These are phyloP conservation scores for Paracoccidioides lutzii DNA, from an alignment of 2,329 filamentous ascomycete genomes.

Conservation along the genomic window DNA sequence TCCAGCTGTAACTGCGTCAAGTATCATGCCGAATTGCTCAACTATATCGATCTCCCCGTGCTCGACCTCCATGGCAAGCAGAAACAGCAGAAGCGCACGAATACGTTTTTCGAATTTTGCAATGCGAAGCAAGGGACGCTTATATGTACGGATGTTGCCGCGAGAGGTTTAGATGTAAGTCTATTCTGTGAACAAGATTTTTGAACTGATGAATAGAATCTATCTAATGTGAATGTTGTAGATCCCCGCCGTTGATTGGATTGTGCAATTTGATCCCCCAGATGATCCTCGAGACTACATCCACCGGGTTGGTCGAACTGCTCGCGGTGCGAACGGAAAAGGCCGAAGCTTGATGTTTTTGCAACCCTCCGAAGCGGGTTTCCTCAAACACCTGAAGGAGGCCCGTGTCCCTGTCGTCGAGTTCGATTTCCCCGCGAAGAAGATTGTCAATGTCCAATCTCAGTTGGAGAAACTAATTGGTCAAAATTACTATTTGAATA, in stretches of 20 bases:
- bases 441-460: conserved; percentile 79
- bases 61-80: conserved; percentile 85
- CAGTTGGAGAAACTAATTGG: conserved; percentile 89
- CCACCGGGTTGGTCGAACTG: conserved; percentile 90
- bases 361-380: conserved; percentile 82
- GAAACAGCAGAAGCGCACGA: conserved; percentile 98
- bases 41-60: conserved; percentile 91
- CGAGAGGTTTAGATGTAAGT: conserved; percentile 73
- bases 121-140: conserved; percentile 74
- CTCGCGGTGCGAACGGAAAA: conserved; percentile 68
- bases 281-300: conserved; percentile 88
- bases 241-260: conserved; percentile 93
- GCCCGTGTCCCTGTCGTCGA: conserved; percentile 88
- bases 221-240: conserved; percentile 18
- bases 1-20: conserved; percentile 86
- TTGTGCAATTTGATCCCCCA: conserved; percentile 88
- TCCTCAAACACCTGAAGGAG: conserved; percentile 80
- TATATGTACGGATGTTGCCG: conserved; percentile 94
- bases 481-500: conserved; percentile 95
- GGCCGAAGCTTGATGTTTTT: conserved; percentile 88
- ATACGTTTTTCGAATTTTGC: conserved; percentile 94
- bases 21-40: conserved; percentile 88
- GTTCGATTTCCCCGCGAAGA: conserved; percentile 86
- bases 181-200: neutral
- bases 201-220: neutral